Percentiles rank a stretch among this genome's conserved stretches.
Conservation (phyloP, 495 filamentous ascomycete genomes). For the Penicillium steckii region DNA sequence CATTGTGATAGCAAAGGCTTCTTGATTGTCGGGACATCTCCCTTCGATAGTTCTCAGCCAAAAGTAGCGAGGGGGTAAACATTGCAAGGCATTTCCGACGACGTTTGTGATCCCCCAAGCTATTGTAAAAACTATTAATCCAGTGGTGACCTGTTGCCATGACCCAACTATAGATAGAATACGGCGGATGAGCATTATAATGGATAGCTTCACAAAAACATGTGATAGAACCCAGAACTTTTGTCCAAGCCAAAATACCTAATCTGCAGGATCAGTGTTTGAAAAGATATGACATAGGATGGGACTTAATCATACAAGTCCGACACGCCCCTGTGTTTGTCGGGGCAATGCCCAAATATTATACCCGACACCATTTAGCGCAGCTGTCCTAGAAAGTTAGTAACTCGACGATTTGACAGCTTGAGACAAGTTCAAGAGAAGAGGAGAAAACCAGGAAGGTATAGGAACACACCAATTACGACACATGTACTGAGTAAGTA, state of each 20-base stretch:
- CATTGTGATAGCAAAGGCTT: not conserved
- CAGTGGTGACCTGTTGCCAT: not conserved
- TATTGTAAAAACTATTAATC: constrained; percentile 10
- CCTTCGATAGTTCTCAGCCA: constrained; percentile 38
- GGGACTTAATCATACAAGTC: not conserved
- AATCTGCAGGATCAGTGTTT: not conserved
- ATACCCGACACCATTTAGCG: not conserved
- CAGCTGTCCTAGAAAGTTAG: not conserved
- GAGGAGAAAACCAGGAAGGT: no score
- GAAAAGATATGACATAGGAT: no score
- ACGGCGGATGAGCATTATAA: constrained; percentile 9
- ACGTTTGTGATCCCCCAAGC: constrained; percentile 17
- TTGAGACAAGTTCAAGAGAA: no score
- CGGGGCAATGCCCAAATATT: not conserved
- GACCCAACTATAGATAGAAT: constrained; percentile 12
- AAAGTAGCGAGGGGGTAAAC: constrained; percentile 39
- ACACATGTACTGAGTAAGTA: constrained; percentile 5
- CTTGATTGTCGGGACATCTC: not conserved
- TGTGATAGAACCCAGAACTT: constrained; percentile 7
- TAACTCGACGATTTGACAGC: no score
- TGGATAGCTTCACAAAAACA: constrained; percentile 9
- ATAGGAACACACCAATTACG: constrained; percentile 8
- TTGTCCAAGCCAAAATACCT: constrained; percentile 6
- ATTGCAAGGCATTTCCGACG: constrained; percentile 36
- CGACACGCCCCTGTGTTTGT: not conserved